Conservation (phyloP, 2,329 filamentous ascomycete species). For the Boeremia lycopersici region DNA sequence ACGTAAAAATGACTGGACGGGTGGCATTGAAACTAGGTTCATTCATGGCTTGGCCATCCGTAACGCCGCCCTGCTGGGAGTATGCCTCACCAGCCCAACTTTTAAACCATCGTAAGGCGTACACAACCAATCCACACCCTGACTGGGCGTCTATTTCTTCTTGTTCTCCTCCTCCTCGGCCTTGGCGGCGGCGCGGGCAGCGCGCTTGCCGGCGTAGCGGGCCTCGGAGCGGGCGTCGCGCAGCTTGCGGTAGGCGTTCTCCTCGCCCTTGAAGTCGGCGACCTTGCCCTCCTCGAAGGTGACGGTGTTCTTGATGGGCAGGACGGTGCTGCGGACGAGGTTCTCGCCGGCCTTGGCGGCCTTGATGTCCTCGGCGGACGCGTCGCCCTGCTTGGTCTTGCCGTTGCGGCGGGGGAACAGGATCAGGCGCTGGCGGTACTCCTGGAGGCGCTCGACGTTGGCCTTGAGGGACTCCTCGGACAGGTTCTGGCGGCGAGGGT, state of each 20-base stretch:
- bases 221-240: slow-evolving; percentile 83
- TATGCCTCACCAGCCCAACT: slow-evolving; percentile 40
- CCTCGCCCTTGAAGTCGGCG: slow-evolving; percentile 71
- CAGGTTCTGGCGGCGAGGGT: slow-evolving; percentile 94
- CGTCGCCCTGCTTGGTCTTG: slow-evolving; percentile 90
- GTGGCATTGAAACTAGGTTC: slow-evolving; percentile 47
- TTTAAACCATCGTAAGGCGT: slow-evolving; percentile 42
- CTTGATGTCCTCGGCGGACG: slow-evolving; percentile 80
- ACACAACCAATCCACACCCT: slow-evolving; percentile 28
- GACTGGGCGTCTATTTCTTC: slow-evolving; percentile 73
- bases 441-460: slow-evolving; percentile 98
- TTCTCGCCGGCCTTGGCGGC: slow-evolving; percentile 64
- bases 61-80: slow-evolving; percentile 47
- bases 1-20: slow-evolving; percentile 27
- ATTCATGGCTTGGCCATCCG: slow-evolving; percentile 46
- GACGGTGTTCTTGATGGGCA: slow-evolving; percentile 74
- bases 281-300: slow-evolving; percentile 84
- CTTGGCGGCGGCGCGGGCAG: slow-evolving; percentile 92
- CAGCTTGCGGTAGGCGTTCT: slow-evolving; percentile 85
- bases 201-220: slow-evolving; percentile 79
- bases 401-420: slow-evolving; percentile 96
- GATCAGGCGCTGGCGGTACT: slow-evolving; percentile 94
- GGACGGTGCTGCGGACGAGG: slow-evolving; percentile 60
- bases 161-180: slow-evolving; percentile 76
- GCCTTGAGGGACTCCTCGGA: slow-evolving; percentile 90